Base-by-base conservation (phyloP, 495 filamentous ascomycete genomes). In the Lindgomyces ingoldianus region DNA sequence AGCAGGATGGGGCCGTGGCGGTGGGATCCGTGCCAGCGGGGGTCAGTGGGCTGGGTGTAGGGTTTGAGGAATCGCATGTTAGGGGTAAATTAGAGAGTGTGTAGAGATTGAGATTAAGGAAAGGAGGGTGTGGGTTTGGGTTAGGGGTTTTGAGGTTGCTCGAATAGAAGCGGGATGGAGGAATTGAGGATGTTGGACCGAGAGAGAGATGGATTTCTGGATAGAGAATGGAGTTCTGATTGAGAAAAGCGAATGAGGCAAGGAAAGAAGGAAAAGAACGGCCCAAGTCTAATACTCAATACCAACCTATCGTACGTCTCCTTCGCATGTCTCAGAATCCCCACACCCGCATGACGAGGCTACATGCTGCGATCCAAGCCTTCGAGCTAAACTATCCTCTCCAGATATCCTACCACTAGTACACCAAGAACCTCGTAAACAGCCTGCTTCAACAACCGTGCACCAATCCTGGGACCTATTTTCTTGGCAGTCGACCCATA, bases 21-120 rank as follows among this genome's bases (percentile, higher is more conserved):
- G 2, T 3, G 52, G n/a, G 55, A 11, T 21, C 55, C 55, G 55
- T 26, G 55, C 55, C 55, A 58, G 39, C 55, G 55, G n/a, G 42
- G 24, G 55, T 58, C 55, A 18, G 6, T 58, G 6, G 55, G 55
- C 9, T 4, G 12, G 2, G 41, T 58, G 55, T 58, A 58, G 39
- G 21, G 10, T 2, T 21, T 4, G 55, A 58, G 30, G 39, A 58
- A 19, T 4, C 19, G 6, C 55, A 58, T 58, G n/a, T n/a, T n/a
- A n/a, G n/a, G n/a, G 19, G 22, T 57, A 14, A n/a, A 14, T 50
- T 30, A 33, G 52, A 39, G 45, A 47, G 21, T 18, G 6, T 47
- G 21, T 18, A 4, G 45, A 8, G 22, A 1, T 39, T 11, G 33
- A 2, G 50, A 19, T 48, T 29, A 18, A 27, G n/a, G 24, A 27